Evolutionary conservation across 1,284 basidiomycete species (phyloP).

Genomic region (Ceratobasidium papillatum): DNA sequence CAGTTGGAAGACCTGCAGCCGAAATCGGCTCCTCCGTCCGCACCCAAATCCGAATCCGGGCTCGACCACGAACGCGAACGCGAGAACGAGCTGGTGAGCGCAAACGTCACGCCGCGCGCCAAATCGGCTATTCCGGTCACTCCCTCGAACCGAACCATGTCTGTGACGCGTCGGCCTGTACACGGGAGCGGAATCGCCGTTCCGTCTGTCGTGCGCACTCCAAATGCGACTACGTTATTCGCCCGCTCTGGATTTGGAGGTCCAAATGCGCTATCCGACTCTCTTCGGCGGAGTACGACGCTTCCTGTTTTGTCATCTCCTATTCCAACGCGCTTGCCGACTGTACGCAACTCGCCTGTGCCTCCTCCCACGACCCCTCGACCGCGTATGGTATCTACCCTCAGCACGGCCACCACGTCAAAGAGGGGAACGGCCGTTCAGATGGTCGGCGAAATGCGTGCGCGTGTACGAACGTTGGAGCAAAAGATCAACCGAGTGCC

Average conservation of each 20-base stretch:
- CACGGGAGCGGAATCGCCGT: slow-evolving; percentile 23
- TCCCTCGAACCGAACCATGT: slow-evolving; percentile 16
- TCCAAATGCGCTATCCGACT: slow-evolving; percentile 49
- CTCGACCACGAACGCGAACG: neutral
- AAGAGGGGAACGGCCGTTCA: slow-evolving; percentile 66
- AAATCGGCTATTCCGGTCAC: slow-evolving; percentile 13
- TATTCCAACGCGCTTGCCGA: slow-evolving; percentile 55
- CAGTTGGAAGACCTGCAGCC: slow-evolving; percentile 22
- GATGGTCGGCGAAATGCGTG: slow-evolving; percentile 88
- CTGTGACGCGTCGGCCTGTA: slow-evolving; percentile 23
- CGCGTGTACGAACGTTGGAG: slow-evolving; percentile 77
- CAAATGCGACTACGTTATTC: slow-evolving; percentile 59
- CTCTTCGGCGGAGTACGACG: slow-evolving; percentile 24
- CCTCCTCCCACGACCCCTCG: slow-evolving; percentile 59
- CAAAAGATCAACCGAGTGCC: slow-evolving; percentile 86
- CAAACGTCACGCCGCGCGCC: slow-evolving; percentile 29
- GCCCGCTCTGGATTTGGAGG: slow-evolving; percentile 61
- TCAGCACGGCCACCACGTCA: neutral
- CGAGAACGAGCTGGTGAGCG: neutral
- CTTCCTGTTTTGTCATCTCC: slow-evolving; percentile 39
- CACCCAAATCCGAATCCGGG: neutral
- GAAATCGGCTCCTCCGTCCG: neutral
- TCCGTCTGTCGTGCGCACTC: slow-evolving; percentile 47
- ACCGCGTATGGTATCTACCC: slow-evolving; percentile 25
- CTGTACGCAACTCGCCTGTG: slow-evolving; percentile 59